These are phyloP conservation scores for Thyridium curvatum DNA, from an alignment of 2,329 filamentous ascomycete genomes.

Conservation along the genomic window DNA sequence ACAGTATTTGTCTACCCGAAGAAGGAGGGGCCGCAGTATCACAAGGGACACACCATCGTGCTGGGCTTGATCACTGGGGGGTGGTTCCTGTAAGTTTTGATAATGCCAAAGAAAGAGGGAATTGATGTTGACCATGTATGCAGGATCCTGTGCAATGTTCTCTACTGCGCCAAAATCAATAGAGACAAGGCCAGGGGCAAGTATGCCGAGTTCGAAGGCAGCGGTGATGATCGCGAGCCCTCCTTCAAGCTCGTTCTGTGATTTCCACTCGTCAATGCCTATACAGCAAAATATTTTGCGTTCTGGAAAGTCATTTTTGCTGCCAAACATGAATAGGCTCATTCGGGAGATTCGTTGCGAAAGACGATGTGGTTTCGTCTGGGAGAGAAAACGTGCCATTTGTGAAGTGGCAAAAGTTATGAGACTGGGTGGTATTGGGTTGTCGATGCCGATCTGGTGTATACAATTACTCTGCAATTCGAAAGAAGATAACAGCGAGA, in stretches of 20 bases:
- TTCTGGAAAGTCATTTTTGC: too few relatives aligned
- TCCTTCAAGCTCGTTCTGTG: conserved; percentile 54
- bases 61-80: conserved; percentile 53
- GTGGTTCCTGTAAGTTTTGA: conserved; percentile 53
- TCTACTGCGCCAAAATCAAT: conserved; percentile 59
- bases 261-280: too few relatives aligned
- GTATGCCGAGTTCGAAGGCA: conserved; percentile 49
- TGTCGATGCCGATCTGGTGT: too few relatives aligned
- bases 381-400: too few relatives aligned
- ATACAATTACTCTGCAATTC: too few relatives aligned
- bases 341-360: too few relatives aligned
- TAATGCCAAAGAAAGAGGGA: conserved; percentile 10
- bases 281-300: too few relatives aligned
- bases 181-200: conserved; percentile 54
- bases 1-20: conserved; percentile 29
- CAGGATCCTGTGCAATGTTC: conserved; percentile 53
- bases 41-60: conserved; percentile 55
- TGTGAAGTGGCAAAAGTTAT: too few relatives aligned
- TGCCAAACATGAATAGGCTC: too few relatives aligned
- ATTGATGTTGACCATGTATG: not conserved
- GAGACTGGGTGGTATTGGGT: too few relatives aligned
- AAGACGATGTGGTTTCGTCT: too few relatives aligned
- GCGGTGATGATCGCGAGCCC: conserved; percentile 58
- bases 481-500: too few relatives aligned
- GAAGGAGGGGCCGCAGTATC: conserved; percentile 48